Base-by-base conservation (phyloP, 495 filamentous ascomycete species). In the Xylaria castorea region DNA sequence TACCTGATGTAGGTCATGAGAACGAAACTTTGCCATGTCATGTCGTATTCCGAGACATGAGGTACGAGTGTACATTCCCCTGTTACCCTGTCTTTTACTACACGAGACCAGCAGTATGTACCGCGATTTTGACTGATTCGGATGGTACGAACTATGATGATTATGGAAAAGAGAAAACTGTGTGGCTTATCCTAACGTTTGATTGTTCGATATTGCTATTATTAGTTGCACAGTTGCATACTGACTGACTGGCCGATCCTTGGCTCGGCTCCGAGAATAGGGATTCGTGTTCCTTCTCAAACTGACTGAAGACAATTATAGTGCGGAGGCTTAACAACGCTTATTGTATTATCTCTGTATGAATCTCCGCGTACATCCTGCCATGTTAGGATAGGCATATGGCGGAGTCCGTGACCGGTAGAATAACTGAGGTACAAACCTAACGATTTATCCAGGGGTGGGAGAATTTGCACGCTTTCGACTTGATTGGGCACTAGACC, bases 401-500 rank as follows among this genome's bases (percentile, higher is more conserved):
- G 18, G 34, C 58, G 58, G 34, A 38, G 34, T 61, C 14, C 11
- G 11, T 11, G 5, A 30, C 58, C 58, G 32, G 58, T 38, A 38
- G 58, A 61, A 36, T 61, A n/a, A 61, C 0, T 36, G 5, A 20
- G 20, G 38, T 38, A 57, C 12, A 32, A 57, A 57, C 12, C 18
- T 27, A 18, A 57, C 9, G 34, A 61, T 61, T 61, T 61, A 61
- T 36, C 58, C 58, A 61, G 58, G 32, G 22, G 58, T 22, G 58
- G 34, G 30, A 18, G 27, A 60, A 60, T 60, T n/a, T 60, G 32
- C 32, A 4, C 53, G 5, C 27, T 3, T n/a, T 61, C 20, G 34
- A 38, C 34, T 38, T 38, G 32, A 36, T 20, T 36, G 18, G n/a
- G 58, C 34, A 12, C 34, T 61, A 3, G 32, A 3, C n/a, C 8